phyloP scores from a whole-genome alignment of 257 asterid species.

The Osmanthus fragrans region DNA sequence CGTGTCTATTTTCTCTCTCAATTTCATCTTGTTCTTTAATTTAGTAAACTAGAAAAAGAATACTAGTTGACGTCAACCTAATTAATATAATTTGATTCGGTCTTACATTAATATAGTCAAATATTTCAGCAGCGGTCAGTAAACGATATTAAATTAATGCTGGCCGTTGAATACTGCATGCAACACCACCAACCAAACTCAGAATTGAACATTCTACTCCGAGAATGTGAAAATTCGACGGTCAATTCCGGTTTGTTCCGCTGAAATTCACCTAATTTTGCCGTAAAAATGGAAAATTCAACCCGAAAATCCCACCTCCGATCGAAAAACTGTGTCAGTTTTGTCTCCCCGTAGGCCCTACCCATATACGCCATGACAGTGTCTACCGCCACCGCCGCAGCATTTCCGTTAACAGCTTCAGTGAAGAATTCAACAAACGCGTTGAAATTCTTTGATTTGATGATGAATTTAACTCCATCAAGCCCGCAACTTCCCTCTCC shows the following conservation, averaged over 20 bases:
- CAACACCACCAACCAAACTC: neutral
- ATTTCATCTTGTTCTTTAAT: too few relatives aligned
- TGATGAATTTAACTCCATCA: conserved; percentile 49
- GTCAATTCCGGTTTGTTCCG: neutral
- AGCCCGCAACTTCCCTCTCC: conserved; percentile 51
- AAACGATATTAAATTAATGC: neutral
- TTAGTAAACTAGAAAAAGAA: too few relatives aligned
- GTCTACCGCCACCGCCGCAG: conserved; percentile 41
- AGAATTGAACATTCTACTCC: neutral
- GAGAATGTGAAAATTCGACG: neutral
- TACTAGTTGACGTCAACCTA: too few relatives aligned
- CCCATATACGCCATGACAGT: conserved; percentile 69
- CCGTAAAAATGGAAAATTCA: conserved; percentile 42
- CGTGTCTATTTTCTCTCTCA: too few relatives aligned
- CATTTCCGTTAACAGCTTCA: conserved; percentile 70
- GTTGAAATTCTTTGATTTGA: conserved; percentile 73
- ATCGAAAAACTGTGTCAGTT: conserved; percentile 48
- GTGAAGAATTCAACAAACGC: conserved; percentile 68
- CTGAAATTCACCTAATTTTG: neutral
- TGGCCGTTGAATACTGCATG: neutral
- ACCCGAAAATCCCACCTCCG: conserved; percentile 43
- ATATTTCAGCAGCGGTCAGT: neutral
- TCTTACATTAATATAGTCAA: too few relatives aligned
- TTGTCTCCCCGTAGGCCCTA: conserved; percentile 37
- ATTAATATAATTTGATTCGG: too few relatives aligned